Percentiles rank a stretch among this genome's conserved stretches.
phyloP scores from a whole-genome alignment of 2,329 filamentous ascomycete genomes.

The Microsporum canis region DNA sequence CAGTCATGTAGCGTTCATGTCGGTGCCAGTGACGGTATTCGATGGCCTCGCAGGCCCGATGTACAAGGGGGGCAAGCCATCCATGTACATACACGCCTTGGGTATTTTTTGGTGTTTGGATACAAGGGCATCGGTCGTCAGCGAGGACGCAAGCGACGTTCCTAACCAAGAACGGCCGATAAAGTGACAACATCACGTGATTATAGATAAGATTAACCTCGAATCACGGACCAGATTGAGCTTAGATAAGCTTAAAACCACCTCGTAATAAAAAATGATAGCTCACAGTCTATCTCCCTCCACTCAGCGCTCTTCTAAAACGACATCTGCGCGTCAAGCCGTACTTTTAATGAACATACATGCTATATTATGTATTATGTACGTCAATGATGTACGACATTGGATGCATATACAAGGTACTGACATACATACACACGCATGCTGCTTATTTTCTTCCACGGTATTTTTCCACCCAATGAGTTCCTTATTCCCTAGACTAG shows the following conservation, averaged over 20 bases:
- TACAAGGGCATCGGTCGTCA: not conserved
- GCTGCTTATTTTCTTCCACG: not conserved
- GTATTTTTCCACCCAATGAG: not conserved
- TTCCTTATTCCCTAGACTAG: not conserved
- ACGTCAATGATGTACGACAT: not conserved
- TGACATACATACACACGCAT: not conserved
- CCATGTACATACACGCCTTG: not conserved
- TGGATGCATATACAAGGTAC: not conserved
- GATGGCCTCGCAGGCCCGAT: not conserved
- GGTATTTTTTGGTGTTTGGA: not conserved
- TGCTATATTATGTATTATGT: not conserved
- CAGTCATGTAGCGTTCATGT: not conserved
- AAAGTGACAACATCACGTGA: not conserved
- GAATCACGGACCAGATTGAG: not conserved
- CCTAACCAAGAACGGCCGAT: not conserved
- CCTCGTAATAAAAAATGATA: not conserved
- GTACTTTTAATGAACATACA: not conserved
- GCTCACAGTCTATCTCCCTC: not conserved
- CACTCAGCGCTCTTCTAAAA: not conserved
- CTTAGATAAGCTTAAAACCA: constrained; percentile 4
- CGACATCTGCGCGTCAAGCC: not conserved
- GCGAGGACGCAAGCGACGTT: not conserved
- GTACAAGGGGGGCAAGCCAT: not conserved
- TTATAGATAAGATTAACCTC: not conserved
- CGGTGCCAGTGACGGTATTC: not conserved